Evolutionary conservation across 2,329 filamentous ascomycete genomes (phyloP).

Genomic region (Phyllosticta citrichinensis): DNA sequence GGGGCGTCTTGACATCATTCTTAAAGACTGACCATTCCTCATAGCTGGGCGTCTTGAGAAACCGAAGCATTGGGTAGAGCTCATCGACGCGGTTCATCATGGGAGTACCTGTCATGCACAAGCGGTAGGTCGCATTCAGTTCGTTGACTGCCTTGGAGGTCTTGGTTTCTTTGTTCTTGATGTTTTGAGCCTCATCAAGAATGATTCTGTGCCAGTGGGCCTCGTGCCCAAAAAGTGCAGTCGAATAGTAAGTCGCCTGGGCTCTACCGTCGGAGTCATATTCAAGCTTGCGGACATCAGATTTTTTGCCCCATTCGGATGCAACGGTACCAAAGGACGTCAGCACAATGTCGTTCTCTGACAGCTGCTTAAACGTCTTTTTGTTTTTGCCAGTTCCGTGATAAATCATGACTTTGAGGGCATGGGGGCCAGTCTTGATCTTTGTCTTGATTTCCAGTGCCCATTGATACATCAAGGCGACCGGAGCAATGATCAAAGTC

Average conservation of each 20-base stretch:
- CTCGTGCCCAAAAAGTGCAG: conserved; percentile 58
- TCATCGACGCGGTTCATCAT: conserved; percentile 84
- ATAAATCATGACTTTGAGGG: conserved; percentile 56
- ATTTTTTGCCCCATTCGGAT: conserved; percentile 3
- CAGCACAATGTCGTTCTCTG: conserved; percentile 61
- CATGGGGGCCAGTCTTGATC: conserved; percentile 44
- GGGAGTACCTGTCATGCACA: conserved; percentile 71
- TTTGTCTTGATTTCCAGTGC: conserved; percentile 67
- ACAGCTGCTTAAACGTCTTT: conserved; percentile 49
- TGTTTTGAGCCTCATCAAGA: conserved; percentile 69
- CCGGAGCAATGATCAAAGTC: conserved; percentile 72
- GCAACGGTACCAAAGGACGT: conserved; percentile 67
- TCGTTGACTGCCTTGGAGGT: conserved; percentile 49
- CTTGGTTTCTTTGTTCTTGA: conserved; percentile 63
- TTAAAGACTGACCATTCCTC: conserved; percentile 54
- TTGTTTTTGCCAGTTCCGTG: conserved; percentile 51
- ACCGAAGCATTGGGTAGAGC: conserved; percentile 66
- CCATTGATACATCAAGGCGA: conserved; percentile 77
- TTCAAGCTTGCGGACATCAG: conserved; percentile 61
- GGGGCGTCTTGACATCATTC: conserved; percentile 34
- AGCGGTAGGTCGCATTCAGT: conserved; percentile 52
- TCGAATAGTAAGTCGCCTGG: conserved; percentile 56
- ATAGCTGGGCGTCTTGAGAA: conserved; percentile 69
- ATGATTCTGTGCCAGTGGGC: conserved; percentile 60
- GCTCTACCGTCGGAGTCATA: conserved; percentile 76